Conservation (phyloP, 2,329 filamentous ascomycete species). For the Sarocladiaceae sp. region DNA sequence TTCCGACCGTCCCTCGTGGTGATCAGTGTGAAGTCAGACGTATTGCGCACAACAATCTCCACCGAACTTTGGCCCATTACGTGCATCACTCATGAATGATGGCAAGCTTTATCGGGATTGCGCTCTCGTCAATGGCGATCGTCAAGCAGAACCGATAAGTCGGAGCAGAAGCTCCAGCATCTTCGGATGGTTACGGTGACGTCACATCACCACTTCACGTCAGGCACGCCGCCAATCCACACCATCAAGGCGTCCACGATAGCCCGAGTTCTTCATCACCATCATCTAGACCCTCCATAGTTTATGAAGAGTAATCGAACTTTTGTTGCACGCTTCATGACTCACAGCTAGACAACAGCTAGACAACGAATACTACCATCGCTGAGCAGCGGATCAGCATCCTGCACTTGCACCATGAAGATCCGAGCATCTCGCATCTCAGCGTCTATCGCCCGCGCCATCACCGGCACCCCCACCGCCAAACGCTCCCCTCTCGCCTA, state of each 20-base stretch:
- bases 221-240: too few relatives aligned
- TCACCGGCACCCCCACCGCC: slow-evolving; percentile 29
- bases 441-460: slow-evolving; percentile 46
- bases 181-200: background rate
- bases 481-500: slow-evolving; percentile 16
- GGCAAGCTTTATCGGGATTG: too few relatives aligned
- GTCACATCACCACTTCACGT: background rate
- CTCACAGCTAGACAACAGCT: background rate
- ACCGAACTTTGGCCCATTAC: too few relatives aligned
- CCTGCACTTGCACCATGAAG: slow-evolving; percentile 8
- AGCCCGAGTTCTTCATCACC: too few relatives aligned
- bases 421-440: slow-evolving; percentile 34
- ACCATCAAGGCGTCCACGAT: too few relatives aligned
- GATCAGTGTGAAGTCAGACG: too few relatives aligned
- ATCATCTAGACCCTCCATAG: too few relatives aligned
- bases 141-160: background rate
- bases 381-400: background rate
- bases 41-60: too few relatives aligned
- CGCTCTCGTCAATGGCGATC: background rate
- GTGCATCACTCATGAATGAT: background rate
- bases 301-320: too few relatives aligned
- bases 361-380: background rate
- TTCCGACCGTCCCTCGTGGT: too few relatives aligned
- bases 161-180: slow-evolving; percentile 4
- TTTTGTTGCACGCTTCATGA: too few relatives aligned